Base-by-base conservation (phyloP, 148 eudicot species). In the Fagopyrum tataricum region DNA sequence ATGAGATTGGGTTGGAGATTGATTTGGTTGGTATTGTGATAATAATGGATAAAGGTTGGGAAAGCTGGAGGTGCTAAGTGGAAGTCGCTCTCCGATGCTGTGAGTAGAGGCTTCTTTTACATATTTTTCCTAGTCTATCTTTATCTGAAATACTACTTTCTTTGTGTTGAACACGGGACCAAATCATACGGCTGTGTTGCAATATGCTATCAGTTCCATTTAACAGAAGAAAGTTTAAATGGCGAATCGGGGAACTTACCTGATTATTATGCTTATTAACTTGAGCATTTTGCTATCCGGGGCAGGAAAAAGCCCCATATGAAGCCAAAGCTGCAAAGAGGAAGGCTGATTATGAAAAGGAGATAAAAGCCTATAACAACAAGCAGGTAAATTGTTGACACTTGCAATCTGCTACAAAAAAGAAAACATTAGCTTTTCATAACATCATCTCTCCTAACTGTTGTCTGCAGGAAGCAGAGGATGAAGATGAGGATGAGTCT, bases 41-140 rank as follows among this genome's bases (percentile, higher is more conserved):
- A 76, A 31, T 31, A 31, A 31, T 31, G 1, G 37, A 31, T 31
- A 53, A 44, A 89, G 93, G 90, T 89, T 52, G 93, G 93, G 43
- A 89, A 89, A 81, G 93, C 90, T 82, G 93, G 90, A 40, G 93
- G 93, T 43, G 87, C 82, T 80, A 89, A 83, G 79, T 89, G 93
- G 93, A 86, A 85, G 72, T 85, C 93, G 31, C 11, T 89, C 86
- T 73, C 76, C 24, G 78, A 59, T 18, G 85, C 82, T 78, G 93
- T 89, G 78, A 85, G 90, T 83, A 37, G 18, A 64, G 9, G 17
- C 69, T 64, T 4, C 6, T 64, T 37, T 3, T 20, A 5, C 59
- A 18, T 4, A 3, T 15, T 46, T 46, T 13, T 8, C 7, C 62
- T 4, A 21, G 5, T 20, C 31, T 56, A 56, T 56, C 21, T 9